Base-by-base conservation (phyloP, 768 basidiomycete genomes). In the Polyporus arcularius region DNA sequence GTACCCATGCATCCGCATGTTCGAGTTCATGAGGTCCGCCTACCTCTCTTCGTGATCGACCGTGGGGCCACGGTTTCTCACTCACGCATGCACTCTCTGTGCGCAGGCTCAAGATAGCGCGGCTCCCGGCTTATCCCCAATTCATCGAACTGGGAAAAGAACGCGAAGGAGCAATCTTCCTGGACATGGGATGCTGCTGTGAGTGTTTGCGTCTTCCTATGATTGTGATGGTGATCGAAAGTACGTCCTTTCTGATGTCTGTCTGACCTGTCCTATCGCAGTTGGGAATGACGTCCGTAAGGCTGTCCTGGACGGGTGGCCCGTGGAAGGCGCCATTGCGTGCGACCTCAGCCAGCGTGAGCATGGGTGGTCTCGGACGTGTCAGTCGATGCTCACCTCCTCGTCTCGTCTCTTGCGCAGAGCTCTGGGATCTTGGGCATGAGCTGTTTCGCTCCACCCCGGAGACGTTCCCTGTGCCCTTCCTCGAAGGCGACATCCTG, bases 401-500 rank as follows among this genome's bases (percentile, higher is more conserved):
- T 6, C 35, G 35, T 11, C 35, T 35, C 35, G 35, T 35, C 35
- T 3, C 35, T 7, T 11, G 35, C 28, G 15, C 55, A 87, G 86
- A 73, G 9, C 83, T 85, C 61, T 88, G 86, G 86, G 76, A 83
- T 6, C 74, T 80, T 4, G 87, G 87, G 1, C 86, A 88, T 62
- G 74, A 81, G 45, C 75, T 89, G 16, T 90, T 87, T 72, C 77
- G 70, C 52, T 78, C 81, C 5, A 82, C 76, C 0, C 78, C 81
- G 0, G 72, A 79, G 40, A 76, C 79, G 0, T 88, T 84, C 69
- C 82, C 84, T 2, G 82, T 77, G 0, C 69, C 74, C 0, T 88
- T 89, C 66, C 57, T 89, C 18, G 70, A 76, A 15, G 88, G 87
- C 1, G 79, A 89, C 60, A 75, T 72, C 0, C 80, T 89, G 47